These are phyloP conservation scores for Geosmithia flava DNA, from an alignment of 2,329 filamentous ascomycete species.

Conservation along the genomic window DNA sequence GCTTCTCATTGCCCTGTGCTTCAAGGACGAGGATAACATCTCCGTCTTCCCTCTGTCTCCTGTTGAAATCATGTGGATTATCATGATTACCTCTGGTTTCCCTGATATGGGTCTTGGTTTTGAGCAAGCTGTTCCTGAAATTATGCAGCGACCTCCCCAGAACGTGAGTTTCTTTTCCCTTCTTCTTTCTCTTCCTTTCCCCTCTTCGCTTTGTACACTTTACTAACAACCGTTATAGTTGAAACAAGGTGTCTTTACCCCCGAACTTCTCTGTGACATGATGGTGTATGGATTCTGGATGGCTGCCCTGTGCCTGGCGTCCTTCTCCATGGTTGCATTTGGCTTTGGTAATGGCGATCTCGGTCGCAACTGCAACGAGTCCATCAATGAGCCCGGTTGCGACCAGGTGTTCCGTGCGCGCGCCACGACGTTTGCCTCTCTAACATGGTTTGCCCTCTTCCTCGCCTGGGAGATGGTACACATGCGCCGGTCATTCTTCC, in stretches of 20 bases:
- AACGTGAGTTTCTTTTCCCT: constrained; percentile 24
- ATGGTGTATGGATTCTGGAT: constrained; percentile 57
- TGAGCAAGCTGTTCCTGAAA: constrained; percentile 55
- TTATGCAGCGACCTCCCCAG: constrained; percentile 58
- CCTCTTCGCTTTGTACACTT: too few species aligned
- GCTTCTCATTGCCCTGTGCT: constrained; percentile 55
- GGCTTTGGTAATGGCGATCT: constrained; percentile 38
- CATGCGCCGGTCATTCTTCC: constrained; percentile 59
- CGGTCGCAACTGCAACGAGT: constrained; percentile 45
- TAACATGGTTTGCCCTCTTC: constrained; percentile 65
- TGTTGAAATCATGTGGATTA: constrained; percentile 69
- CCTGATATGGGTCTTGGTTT: constrained; percentile 67
- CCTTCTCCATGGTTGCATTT: constrained; percentile 40
- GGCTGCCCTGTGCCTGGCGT: constrained; percentile 41
- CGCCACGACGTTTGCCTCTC: constrained; percentile 57
- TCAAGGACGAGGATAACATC: constrained; percentile 50
- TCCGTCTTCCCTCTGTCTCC: constrained; percentile 62
- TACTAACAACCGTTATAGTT: constrained; percentile 9
- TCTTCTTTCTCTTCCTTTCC: not conserved
- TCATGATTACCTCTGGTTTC: constrained; percentile 64
- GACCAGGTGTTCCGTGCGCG: constrained; percentile 55
- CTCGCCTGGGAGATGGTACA: constrained; percentile 67
- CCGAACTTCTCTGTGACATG: constrained; percentile 53
- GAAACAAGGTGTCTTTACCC: constrained; percentile 47
- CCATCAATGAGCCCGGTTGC: constrained; percentile 34